Conservation (phyloP, 768 basidiomycete species). For the Phallus indusiatus region DNA sequence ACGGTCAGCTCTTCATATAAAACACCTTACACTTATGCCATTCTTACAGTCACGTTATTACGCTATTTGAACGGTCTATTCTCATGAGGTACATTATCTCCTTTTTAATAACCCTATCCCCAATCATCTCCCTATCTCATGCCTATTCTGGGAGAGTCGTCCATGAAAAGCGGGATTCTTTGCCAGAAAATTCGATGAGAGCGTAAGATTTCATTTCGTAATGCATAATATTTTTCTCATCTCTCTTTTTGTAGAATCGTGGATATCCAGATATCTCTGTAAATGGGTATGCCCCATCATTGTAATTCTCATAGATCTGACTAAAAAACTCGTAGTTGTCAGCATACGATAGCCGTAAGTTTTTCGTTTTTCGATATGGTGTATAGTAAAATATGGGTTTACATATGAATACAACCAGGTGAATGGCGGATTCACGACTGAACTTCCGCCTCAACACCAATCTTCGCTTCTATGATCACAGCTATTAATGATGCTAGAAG, state of each 20-base stretch:
- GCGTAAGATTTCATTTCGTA: not conserved
- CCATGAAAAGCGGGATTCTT: constrained; percentile 29
- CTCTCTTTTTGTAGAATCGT: not conserved
- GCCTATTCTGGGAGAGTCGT: constrained; percentile 7
- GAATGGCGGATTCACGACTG: constrained; percentile 20
- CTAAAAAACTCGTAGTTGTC: not conserved
- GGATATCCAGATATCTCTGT: too few relatives aligned
- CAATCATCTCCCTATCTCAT: too few relatives aligned
- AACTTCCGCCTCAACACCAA: constrained; percentile 25
- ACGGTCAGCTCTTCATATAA: too few relatives aligned
- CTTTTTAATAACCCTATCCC: too few relatives aligned
- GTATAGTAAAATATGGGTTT: too few relatives aligned
- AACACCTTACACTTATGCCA: too few relatives aligned
- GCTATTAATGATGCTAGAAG: constrained; percentile 31
- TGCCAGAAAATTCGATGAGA: constrained; percentile 19
- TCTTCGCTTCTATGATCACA: constrained; percentile 27
- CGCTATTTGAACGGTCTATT: too few relatives aligned
- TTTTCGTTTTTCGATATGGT: not conserved
- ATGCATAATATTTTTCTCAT: too few relatives aligned
- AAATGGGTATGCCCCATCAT: too few relatives aligned
- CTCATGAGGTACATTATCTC: too few relatives aligned
- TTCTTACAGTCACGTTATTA: too few relatives aligned
- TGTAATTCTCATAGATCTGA: too few relatives aligned
- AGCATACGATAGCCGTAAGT: constrained; percentile 3
- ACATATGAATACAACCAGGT: constrained; percentile 6